These are phyloP conservation scores for Sorghum bicolor DNA, from an alignment of 176 grass and related monocot species.

Conservation along the genomic window Sorghum_bicolor_NCBIv3 NC_012875.2:43234001-43234500, in stretches of 20 bases:
- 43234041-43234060: too few species aligned
- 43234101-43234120: too few species aligned
- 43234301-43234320: too few species aligned
- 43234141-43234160: neutral
- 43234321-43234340: neutral
- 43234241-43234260: neutral
- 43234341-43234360: neutral
- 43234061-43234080: too few species aligned
- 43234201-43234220: neutral
- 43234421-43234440: conserved; percentile 30
- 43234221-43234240: too few species aligned
- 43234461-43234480: conserved; percentile 12
- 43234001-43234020: too few species aligned
- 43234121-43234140: too few species aligned
- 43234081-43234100: too few species aligned
- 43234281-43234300: neutral
- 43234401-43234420: conserved; percentile 3
- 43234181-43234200: neutral
- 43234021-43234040: too few species aligned
- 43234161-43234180: neutral
- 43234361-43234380: conserved; percentile 28
- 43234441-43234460: conserved; percentile 30
- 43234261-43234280: neutral
- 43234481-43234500: conserved; percentile 17
- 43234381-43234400: conserved; percentile 2